These are phyloP conservation scores for Hyparrhenia diplandra DNA, from an alignment of 176 grass and related monocot species.

Conservation along the genomic window DNA sequence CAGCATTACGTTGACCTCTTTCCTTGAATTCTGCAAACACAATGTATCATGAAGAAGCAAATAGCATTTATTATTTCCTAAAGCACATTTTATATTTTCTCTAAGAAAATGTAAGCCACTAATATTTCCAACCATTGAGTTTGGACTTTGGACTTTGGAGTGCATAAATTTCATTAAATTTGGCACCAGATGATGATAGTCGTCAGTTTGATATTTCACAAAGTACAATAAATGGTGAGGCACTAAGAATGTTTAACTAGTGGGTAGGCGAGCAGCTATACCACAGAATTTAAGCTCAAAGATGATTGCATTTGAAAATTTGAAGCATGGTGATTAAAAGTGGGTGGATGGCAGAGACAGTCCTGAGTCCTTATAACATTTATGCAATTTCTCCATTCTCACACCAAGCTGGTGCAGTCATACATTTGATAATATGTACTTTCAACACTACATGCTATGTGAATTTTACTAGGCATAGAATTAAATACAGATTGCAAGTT, in stretches of 20 bases:
- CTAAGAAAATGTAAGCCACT: conserved; percentile 16
- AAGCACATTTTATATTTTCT: not conserved
- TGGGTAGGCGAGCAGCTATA: not conserved
- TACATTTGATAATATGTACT: not conserved
- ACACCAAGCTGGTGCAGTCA: not conserved
- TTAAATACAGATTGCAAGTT: not conserved
- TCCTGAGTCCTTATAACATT: not conserved
- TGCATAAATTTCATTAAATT: conserved; percentile 10
- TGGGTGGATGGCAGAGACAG: not conserved
- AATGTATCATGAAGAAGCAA: conserved; percentile 19
- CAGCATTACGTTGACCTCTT: conserved; percentile 94
- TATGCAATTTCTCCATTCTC: too few species aligned
- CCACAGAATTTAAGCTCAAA: not conserved
- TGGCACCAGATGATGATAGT: not conserved
- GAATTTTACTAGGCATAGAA: not conserved
- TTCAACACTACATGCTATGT: conserved; percentile 2
- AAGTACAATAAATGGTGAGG: not conserved
- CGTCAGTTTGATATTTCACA: not conserved
- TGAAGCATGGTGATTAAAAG: not conserved
- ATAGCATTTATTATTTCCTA: conserved; percentile 1
- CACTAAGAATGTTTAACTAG: not conserved
- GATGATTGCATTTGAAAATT: not conserved
- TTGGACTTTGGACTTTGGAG: not conserved
- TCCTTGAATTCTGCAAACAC: conserved; percentile 88
- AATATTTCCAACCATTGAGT: conserved; percentile 12